Base-by-base conservation (phyloP, 108 stramenopile genomes). In the Fragilariopsis cylindrus region DNA sequence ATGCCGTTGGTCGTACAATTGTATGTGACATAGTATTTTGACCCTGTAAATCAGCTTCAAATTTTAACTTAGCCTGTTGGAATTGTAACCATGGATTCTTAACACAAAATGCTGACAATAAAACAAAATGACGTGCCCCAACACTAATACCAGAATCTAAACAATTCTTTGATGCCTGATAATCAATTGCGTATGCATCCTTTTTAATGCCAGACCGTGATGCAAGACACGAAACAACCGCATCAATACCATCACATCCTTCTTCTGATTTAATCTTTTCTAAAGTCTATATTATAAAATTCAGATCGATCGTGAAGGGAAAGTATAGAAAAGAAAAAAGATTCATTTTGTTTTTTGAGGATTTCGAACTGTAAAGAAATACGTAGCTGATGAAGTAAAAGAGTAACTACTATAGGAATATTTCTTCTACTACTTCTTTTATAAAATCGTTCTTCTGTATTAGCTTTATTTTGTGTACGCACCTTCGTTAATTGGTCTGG, bases 1-100 rank as follows among this genome's bases (percentile, higher is more conserved):
- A 98, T 3, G 98, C 98, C 21, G 98, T 98, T n/a, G 98, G 98
- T 49, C 98, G 83, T 48, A 97, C 94, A 75, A 97, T 96, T 67
- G 80, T 87, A 54, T 85, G 95, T 9, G 88, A 86, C 83, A 97
- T 87, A 46, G 92, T 83, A 43, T 79, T 70, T 72, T 92, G 91
- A 39, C 40, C 76, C 60, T 82, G 69, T 5, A 96, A 63, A 15
- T 81, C 90, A 6, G 84, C 85, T 79, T 98, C 98, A 65, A 97
- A 96, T 71, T 96, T 94, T 5, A 98, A 85, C 73, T 97, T 98
- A n/a, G 98, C 98, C 69, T 88, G 92, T 75, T 98, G 98, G 74
- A 98, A 98, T 73, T 96, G 95, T 46, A 98, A 88, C 85, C 82
- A 84, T 3, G 98, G 98, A 70, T 97, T 98, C 75, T 91, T 90